Evolutionary conservation across 768 basidiomycete species (phyloP).

Genomic region (Termitomyces sp.): DNA sequence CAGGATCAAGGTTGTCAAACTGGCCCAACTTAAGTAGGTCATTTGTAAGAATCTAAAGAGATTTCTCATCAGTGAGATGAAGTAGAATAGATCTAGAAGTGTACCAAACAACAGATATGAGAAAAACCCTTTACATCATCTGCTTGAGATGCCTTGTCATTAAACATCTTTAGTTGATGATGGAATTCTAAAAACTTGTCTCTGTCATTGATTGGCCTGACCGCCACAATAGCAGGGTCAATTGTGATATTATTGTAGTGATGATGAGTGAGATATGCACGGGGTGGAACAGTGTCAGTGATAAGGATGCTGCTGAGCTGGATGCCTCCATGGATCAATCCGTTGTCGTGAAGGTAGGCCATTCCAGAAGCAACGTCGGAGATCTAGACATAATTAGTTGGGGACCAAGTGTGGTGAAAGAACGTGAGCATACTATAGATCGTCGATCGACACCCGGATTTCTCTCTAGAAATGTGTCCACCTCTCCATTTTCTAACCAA

Average conservation of each 20-base stretch:
- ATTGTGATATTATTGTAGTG: not conserved
- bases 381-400: not conserved
- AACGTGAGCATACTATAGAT: not conserved
- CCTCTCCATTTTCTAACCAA: not conserved
- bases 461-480: not conserved
- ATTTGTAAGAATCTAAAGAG: too few species aligned
- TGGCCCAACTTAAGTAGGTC: too few species aligned
- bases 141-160: too few species aligned
- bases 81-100: too few species aligned
- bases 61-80: too few species aligned
- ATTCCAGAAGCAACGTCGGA: not conserved
- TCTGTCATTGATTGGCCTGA: not conserved
- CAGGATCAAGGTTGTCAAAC: too few species aligned
- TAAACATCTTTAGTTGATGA: too few species aligned
- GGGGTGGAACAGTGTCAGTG: not conserved
- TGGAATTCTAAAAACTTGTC: not conserved
- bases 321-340: not conserved
- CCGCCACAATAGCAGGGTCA: not conserved
- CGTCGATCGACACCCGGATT: not conserved
- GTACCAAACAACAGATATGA: too few species aligned
- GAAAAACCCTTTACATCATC: too few species aligned
- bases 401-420: not conserved
- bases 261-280: not conserved
- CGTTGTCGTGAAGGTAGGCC: not conserved
- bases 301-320: not conserved